Conservation (phyloP, 1,284 basidiomycete genomes). For the Heliocybe sulcata region DNA sequence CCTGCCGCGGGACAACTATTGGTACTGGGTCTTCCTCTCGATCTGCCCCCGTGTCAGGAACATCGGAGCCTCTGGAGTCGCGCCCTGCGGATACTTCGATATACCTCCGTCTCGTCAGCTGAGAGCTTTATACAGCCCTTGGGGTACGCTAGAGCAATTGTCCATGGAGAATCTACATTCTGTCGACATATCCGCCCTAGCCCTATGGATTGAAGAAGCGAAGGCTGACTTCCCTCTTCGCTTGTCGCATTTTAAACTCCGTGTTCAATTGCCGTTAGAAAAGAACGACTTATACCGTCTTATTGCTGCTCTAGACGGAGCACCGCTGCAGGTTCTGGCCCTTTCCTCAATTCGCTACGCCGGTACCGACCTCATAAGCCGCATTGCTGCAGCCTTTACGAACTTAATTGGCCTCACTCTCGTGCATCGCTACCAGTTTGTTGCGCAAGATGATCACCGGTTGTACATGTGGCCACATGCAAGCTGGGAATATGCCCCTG, state of each 20-base stretch:
- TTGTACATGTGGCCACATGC: neutral
- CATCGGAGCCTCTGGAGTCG: too few relatives aligned
- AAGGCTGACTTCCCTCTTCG: neutral
- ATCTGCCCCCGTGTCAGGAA: too few relatives aligned
- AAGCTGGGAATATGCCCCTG: neutral
- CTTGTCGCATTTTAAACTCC: constrained; percentile 8
- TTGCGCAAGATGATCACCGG: neutral
- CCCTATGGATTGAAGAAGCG: too few relatives aligned
- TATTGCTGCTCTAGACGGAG: constrained; percentile 1
- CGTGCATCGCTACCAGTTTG: neutral
- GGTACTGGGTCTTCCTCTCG: too few relatives aligned
- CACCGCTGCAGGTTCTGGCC: constrained; percentile 6
- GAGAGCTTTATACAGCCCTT: too few relatives aligned
- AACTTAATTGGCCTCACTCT: constrained; percentile 9
- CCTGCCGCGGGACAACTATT: too few relatives aligned
- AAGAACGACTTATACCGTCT: constrained; percentile 1
- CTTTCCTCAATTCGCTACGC: constrained; percentile 9
- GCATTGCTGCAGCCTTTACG: constrained; percentile 9
- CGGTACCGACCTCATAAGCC: constrained; percentile 4
- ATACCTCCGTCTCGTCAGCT: too few relatives aligned
- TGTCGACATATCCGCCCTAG: too few relatives aligned
- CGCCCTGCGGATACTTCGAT: too few relatives aligned
- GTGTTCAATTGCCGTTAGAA: neutral
- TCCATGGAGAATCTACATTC: too few relatives aligned
- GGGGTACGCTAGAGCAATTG: too few relatives aligned